phyloP scores from a whole-genome alignment of 2,329 filamentous ascomycete species.

The Pseudonectria foliicola region DNA sequence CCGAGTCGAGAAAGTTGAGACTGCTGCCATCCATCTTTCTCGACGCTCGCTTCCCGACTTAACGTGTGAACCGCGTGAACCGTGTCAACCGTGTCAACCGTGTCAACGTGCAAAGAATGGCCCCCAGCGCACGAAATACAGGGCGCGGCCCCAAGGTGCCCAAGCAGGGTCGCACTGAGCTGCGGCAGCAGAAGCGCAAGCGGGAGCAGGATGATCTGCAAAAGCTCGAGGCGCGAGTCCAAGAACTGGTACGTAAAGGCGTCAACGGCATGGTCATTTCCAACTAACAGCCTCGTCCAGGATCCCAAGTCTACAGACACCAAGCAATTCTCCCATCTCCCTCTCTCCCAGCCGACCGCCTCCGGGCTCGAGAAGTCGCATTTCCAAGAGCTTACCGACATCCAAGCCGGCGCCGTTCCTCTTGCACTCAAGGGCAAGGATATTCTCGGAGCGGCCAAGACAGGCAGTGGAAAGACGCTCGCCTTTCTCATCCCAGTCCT shows the following conservation, averaged over 20 bases:
- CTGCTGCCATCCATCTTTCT: neutral
- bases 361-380: constrained; percentile 78
- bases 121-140: constrained; percentile 16
- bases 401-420: constrained; percentile 85
- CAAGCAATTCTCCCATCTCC: constrained; percentile 73
- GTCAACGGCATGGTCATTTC: neutral
- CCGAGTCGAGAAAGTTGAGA: constrained; percentile 9
- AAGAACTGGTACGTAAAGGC: constrained; percentile 25
- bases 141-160: constrained; percentile 18
- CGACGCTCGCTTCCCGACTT: too few relatives aligned
- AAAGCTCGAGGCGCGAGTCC: constrained; percentile 26
- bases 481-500: constrained; percentile 88
- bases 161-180: constrained; percentile 25
- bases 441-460: constrained; percentile 91
- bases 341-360: constrained; percentile 73
- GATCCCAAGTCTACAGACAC: constrained; percentile 52
- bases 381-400: constrained; percentile 84
- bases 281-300: constrained; percentile 31
- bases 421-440: constrained; percentile 79
- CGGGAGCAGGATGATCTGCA: constrained; percentile 30
- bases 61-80: neutral
- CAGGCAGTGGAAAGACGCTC: constrained; percentile 89
- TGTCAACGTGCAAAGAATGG: constrained; percentile 11
- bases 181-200: constrained; percentile 32
- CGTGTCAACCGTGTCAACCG: too few relatives aligned